Percentiles rank a stretch among this genome's conserved stretches.
phyloP scores from a whole-genome alignment of 352 stramenopile species.

The Phytophthora sansomeana region DNA sequence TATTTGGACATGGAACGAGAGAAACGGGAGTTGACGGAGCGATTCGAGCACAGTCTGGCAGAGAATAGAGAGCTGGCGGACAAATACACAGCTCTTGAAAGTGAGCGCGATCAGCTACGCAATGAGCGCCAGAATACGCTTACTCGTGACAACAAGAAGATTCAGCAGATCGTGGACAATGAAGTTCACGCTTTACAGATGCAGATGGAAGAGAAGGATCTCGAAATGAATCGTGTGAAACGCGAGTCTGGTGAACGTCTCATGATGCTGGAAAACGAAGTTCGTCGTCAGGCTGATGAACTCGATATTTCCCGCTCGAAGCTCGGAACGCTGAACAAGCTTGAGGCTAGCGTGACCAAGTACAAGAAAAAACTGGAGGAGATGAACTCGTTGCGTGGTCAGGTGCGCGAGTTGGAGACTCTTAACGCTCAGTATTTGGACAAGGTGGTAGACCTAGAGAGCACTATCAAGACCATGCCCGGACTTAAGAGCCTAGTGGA shows the following conservation, averaged over 20 bases:
- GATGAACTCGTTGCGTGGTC: slow-evolving; percentile 79
- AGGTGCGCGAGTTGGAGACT: slow-evolving; percentile 81
- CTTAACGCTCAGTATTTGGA: slow-evolving; percentile 86
- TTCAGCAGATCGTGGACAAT: slow-evolving; percentile 87
- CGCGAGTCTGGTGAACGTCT: slow-evolving; percentile 77
- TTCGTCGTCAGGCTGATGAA: slow-evolving; percentile 86
- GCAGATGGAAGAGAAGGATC: slow-evolving; percentile 81
- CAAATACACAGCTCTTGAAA: slow-evolving; percentile 60
- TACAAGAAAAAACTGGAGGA: slow-evolving; percentile 91
- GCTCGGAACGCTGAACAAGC: slow-evolving; percentile 77
- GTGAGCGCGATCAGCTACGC: slow-evolving; percentile 76
- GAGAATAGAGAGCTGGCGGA: slow-evolving; percentile 59
- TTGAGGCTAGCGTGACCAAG: slow-evolving; percentile 82
- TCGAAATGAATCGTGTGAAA: slow-evolving; percentile 77
- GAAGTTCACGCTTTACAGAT: slow-evolving; percentile 80
- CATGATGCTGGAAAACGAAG: slow-evolving; percentile 86
- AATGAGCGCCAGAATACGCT: slow-evolving; percentile 78
- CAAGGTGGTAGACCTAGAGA: slow-evolving; percentile 87
- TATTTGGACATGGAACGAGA: slow-evolving; percentile 81
- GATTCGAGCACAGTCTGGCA: slow-evolving; percentile 63
- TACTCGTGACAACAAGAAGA: slow-evolving; percentile 88
- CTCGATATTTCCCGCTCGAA: slow-evolving; percentile 90
- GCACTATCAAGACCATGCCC: slow-evolving; percentile 88
- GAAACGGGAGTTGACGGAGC: slow-evolving; percentile 78
- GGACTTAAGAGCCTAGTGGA: slow-evolving; percentile 81